Percentiles rank a stretch among this genome's conserved stretches.
phyloP scores from a whole-genome alignment of 176 grass and related monocot genomes.

The Chloris gayana region DNA sequence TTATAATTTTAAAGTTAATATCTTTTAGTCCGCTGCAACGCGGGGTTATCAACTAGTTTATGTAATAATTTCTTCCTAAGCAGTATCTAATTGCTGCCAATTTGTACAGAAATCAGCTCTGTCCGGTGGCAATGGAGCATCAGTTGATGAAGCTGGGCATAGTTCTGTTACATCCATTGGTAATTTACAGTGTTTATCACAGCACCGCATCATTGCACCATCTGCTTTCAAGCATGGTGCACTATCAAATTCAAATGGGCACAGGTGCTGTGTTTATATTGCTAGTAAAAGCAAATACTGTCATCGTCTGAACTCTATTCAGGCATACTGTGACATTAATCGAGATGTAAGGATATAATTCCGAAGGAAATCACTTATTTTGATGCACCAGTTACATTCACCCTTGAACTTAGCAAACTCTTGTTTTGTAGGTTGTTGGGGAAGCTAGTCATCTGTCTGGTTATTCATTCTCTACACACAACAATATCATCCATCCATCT shows the following conservation, averaged over 20 bases:
- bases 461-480: conserved; percentile 90
- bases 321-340: conserved; percentile 95
- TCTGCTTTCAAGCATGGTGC: conserved; percentile 64
- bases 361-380: conserved; percentile 1
- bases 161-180: conserved; percentile 48
- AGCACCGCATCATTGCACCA: conserved; percentile 70
- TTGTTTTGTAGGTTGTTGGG: conserved; percentile 70
- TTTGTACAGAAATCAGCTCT: conserved; percentile 73
- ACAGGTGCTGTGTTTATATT: conserved; percentile 93
- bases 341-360: conserved; percentile 74
- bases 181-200: conserved; percentile 80
- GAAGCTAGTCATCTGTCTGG: conserved; percentile 89
- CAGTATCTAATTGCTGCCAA: conserved; percentile 30
- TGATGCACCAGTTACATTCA: conserved; percentile 30
- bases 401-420: conserved; percentile 35
- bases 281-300: conserved; percentile 91
- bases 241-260: conserved; percentile 40
- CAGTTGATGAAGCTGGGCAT: conserved; percentile 54
- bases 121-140: conserved; percentile 47
- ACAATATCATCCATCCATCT: conserved; percentile 91
- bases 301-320: conserved; percentile 85
- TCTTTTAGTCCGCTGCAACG: too few species aligned
- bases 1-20: too few species aligned
- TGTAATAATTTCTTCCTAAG: conserved; percentile 14
- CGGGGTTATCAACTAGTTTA: too few species aligned